phyloP scores from a whole-genome alignment of 306 rosid species.

The Corylus americana region DNA sequence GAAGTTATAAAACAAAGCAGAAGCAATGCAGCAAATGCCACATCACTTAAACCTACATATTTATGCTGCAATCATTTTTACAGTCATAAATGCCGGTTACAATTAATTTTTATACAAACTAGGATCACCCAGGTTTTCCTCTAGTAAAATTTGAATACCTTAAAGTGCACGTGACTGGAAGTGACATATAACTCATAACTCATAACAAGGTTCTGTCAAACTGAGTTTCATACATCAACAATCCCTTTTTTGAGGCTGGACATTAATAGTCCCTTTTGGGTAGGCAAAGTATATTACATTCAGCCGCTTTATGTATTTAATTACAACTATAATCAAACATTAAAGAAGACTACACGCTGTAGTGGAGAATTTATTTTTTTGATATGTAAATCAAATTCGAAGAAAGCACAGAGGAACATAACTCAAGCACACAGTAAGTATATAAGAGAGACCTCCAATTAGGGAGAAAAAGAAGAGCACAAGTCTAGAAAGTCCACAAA shows the following conservation, averaged over 20 bases:
- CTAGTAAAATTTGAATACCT: neutral
- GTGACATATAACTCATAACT: neutral
- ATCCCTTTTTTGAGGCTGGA: neutral
- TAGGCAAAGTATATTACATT: neutral
- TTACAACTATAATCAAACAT: neutral
- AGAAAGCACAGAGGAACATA: no score
- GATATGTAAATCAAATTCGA: no score
- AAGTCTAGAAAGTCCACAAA: no score
- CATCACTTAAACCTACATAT: neutral
- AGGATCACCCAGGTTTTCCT: neutral
- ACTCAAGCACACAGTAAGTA: no score
- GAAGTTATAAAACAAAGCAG: slow-evolving; percentile 6
- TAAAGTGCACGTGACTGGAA: neutral
- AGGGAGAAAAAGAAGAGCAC: no score
- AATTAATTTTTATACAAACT: neutral
- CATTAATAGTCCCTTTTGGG: neutral
- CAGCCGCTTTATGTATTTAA: neutral
- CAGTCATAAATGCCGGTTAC: neutral
- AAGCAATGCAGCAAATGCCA: neutral
- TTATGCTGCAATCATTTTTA: neutral
- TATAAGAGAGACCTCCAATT: no score
- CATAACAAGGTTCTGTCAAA: neutral
- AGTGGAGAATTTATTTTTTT: neutral
- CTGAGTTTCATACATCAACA: neutral
- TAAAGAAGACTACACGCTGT: neutral